Evolutionary conservation across 192 early-diverging fungal genomes (phyloP), one percentile per base, ranked within the genome.

Genomic region (Phlyctochytrium arcticum): DNA sequence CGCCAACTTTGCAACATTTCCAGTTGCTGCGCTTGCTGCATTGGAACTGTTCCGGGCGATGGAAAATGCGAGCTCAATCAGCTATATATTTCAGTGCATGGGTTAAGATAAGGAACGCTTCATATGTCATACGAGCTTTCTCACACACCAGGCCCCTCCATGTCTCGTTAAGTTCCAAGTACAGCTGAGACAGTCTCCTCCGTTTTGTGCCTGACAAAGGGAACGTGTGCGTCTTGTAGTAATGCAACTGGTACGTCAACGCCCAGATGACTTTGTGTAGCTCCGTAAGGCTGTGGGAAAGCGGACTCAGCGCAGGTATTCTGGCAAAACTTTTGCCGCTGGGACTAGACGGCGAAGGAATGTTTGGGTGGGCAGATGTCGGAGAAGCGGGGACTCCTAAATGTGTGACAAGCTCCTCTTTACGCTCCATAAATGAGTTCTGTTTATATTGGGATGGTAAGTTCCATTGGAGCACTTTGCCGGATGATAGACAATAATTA

Each of bases 1-100:
- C 31, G 78, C 81, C 29, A 83, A 62, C 60, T 83, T 80, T 27
- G 70, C 71, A 24, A 83, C 48, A 36, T 78, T 74, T 17, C 54
- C 62, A 0, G 67, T 51, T 3, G 76, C 71, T 6, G 30, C 51
- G 7, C 36, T 19, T 12, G 72, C 67, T 6, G 62, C 57, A 15
- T 51, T 54, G 4, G 57, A 51, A 15, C 70, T 65, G 8, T 72
- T 57, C 5, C 61, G 58, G n/a, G 75, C 69, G 8, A 82, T 60
- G 7, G 63, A 32, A 6, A 79, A 56, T 15, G 72, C 69, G 33
- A 80, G 57, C 46, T 73, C 39, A 26, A 82, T 64, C 64, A 80
- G 70, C 74, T 79, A 51, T 35, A 6, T 26, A 12, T 26, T n/a
- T 0, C 1, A 30, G 0, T 1, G 50, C 26, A 21, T 1, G 15